A percentile compares a stretch with the other conserved stretches of the same genome.
Conservation (phyloP, 2,329 filamentous ascomycete genomes). For the Truncatella angustata region DNA sequence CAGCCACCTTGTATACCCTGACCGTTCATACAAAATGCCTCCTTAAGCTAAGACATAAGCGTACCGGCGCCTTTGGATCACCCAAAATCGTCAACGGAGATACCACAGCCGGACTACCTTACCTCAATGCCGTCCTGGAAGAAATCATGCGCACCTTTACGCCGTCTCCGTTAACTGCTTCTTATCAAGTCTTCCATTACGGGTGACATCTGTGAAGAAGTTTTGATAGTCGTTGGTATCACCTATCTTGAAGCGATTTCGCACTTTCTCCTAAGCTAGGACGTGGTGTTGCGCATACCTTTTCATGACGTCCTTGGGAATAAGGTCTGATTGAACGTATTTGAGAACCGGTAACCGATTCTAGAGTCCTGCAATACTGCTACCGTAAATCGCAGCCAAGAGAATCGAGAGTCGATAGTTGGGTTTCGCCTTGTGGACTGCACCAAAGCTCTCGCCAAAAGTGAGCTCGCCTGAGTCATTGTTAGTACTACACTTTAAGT, state of each 20-base stretch:
- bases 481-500: too few species aligned
- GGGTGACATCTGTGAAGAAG: conserved; percentile 14
- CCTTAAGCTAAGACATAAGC: too few species aligned
- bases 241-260: conserved; percentile 14
- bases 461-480: conserved; percentile 17
- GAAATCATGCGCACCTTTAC: conserved; percentile 15
- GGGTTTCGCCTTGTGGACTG: conserved; percentile 9
- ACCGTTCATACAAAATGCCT: too few species aligned
- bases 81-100: too few species aligned
- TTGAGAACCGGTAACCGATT: conserved; percentile 14
- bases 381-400: conserved; percentile 10
- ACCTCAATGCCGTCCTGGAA: conserved; percentile 14
- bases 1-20: too few species aligned
- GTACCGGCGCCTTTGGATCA: too few species aligned
- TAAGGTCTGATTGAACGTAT: background rate
- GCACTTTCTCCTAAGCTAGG: conserved; percentile 15
- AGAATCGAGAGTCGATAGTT: conserved; percentile 18
- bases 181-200: conserved; percentile 9
- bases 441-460: conserved; percentile 20
- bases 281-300: conserved; percentile 7
- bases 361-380: conserved; percentile 9
- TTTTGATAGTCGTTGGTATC: conserved; percentile 13
- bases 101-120: too few species aligned
- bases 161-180: conserved; percentile 13
- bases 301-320: conserved; percentile 4